A percentile compares a stretch with the other conserved stretches of the same genome.
Evolutionary conservation across 2,329 filamentous ascomycete genomes (phyloP).

Genomic region (Orbilia brochopaga): DNA sequence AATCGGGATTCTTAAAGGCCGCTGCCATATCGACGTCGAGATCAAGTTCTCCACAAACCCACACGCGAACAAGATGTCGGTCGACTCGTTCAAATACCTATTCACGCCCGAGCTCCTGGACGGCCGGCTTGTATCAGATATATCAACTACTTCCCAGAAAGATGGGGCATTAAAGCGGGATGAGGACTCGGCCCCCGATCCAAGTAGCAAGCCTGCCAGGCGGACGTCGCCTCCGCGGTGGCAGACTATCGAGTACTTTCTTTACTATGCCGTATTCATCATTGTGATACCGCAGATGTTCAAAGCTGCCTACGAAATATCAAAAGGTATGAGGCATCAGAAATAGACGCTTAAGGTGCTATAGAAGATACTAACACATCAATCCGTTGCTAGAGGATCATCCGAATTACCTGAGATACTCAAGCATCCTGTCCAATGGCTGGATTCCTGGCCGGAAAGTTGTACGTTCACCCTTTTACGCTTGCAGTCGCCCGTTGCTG

Average conservation of each 20-base stretch:
- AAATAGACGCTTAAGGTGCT: not conserved
- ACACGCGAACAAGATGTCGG: conserved; percentile 38
- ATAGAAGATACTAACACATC: not conserved
- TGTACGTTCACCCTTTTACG: conserved; percentile 62
- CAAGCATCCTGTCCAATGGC: conserved; percentile 73
- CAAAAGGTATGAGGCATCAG: conserved; percentile 72
- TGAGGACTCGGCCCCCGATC: conserved; percentile 19
- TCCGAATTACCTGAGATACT: conserved; percentile 78
- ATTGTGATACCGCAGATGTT: conserved; percentile 82
- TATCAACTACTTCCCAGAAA: conserved; percentile 22
- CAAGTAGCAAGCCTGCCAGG: conserved; percentile 27
- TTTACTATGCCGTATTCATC: conserved; percentile 75
- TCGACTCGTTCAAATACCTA: conserved; percentile 37
- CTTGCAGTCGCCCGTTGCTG: not conserved
- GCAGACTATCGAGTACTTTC: conserved; percentile 81
- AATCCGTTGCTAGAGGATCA: conserved; percentile 69
- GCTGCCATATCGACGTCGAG: not conserved
- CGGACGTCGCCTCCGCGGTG: conserved; percentile 70
- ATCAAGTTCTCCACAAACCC: conserved; percentile 8
- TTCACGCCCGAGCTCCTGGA: conserved; percentile 49
- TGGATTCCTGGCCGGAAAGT: conserved; percentile 95
- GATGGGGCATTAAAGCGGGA: conserved; percentile 45
- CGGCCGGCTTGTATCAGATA: conserved; percentile 42
- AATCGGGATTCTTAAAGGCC: conserved; percentile 7
- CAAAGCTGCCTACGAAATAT: conserved; percentile 84